Conservation (phyloP, 2,329 filamentous ascomycete genomes). For the Botrytis galanthina region DNA sequence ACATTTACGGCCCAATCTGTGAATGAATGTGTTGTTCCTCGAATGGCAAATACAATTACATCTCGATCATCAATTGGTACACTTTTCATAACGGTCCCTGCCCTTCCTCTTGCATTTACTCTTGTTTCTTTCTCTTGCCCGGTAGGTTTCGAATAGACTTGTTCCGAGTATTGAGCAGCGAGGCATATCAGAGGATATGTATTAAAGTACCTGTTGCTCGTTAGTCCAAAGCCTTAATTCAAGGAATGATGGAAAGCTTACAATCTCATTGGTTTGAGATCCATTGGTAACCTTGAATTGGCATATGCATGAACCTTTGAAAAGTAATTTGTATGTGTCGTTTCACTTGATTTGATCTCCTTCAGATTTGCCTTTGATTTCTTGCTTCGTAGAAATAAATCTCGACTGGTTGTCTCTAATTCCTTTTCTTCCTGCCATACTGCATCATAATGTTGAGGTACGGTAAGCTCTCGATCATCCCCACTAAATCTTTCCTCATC, state of each 20-base stretch:
- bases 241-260: conserved; percentile 35
- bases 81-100: conserved; percentile 77
- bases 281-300: conserved; percentile 69
- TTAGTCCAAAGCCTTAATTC: neutral
- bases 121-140: conserved; percentile 65
- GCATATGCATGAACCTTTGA: conserved; percentile 75
- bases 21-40: conserved; percentile 70
- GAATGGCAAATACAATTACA: conserved; percentile 79
- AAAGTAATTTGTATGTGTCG: conserved; percentile 58
- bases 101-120: conserved; percentile 67
- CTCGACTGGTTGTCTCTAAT: conserved; percentile 20
- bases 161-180: conserved; percentile 73
- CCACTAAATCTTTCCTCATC: conserved; percentile 58
- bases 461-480: conserved; percentile 52
- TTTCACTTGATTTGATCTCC: conserved; percentile 41
- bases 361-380: conserved; percentile 39
- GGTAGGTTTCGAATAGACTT: conserved; percentile 66
- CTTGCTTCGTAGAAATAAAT: conserved; percentile 31
- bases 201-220: conserved; percentile 57
- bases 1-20: conserved; percentile 88
- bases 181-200: conserved; percentile 77
- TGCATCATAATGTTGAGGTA: conserved; percentile 26
- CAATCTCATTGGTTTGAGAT: conserved; percentile 67
- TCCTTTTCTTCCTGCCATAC: conserved; percentile 31
- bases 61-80: conserved; percentile 74